Percentiles rank a stretch among this genome's conserved stretches.
Evolutionary conservation across 2,329 filamentous ascomycete genomes (phyloP).

Genomic region (Diaporthe australafricana): DNA sequence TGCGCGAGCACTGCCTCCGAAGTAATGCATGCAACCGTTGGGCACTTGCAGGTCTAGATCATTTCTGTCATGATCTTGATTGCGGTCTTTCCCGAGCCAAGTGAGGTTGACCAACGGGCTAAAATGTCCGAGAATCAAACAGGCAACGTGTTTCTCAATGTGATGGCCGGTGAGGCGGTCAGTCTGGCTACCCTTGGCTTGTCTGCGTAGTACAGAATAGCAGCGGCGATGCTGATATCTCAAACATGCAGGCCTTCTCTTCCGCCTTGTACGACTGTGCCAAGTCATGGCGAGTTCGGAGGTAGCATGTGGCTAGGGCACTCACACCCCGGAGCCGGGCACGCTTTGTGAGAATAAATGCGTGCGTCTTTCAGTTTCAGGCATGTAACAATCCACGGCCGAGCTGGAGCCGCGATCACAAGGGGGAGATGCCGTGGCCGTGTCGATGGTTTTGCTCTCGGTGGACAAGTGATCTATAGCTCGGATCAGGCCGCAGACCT

Average conservation of each 20-base stretch:
- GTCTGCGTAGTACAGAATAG: background rate
- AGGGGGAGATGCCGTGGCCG: background rate
- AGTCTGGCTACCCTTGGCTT: background rate
- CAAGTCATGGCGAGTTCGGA: background rate
- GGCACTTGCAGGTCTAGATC: background rate
- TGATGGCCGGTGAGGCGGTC: background rate
- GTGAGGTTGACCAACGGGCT: background rate
- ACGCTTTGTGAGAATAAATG: background rate
- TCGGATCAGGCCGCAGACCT: background rate
- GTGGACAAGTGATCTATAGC: background rate
- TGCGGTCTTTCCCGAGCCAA: background rate
- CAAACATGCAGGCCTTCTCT: slow-evolving; percentile 6
- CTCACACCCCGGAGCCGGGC: background rate
- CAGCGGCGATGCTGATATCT: slow-evolving; percentile 2
- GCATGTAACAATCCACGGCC: background rate
- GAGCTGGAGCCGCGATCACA: background rate
- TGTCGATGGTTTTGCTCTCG: background rate
- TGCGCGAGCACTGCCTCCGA: background rate
- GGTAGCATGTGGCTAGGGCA: background rate
- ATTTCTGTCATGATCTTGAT: background rate
- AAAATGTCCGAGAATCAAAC: background rate
- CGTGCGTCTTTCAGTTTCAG: background rate
- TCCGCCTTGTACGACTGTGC: slow-evolving; percentile 1
- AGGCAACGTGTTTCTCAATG: slow-evolving; percentile 3
- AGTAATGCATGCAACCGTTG: background rate